A percentile compares a stretch with the other conserved stretches of the same genome.
Conservation (phyloP, 495 filamentous ascomycete species). For the Penicillium atrosanguineum region DNA sequence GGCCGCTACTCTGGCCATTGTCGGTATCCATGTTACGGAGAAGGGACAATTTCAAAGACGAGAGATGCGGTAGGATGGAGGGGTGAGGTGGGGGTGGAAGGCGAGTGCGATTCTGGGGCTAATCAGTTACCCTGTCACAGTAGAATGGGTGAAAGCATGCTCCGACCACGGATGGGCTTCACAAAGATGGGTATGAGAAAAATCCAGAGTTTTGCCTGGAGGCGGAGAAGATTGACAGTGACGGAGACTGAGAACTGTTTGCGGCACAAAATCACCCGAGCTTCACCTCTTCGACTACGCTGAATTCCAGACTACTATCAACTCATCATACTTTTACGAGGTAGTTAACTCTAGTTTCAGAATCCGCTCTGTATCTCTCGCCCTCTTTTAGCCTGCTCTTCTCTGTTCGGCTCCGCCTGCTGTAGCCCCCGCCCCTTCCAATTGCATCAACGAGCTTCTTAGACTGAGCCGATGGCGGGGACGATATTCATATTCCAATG, state of each 20-base stretch:
- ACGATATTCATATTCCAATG: neutral
- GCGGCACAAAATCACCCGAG: neutral
- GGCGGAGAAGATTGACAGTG: neutral
- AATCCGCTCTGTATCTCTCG: no score
- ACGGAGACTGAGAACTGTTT: neutral
- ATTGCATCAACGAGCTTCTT: neutral
- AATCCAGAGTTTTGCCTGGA: neutral
- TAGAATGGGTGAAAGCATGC: neutral
- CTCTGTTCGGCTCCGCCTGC: neutral
- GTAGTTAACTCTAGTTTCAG: no score
- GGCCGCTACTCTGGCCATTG: constrained; percentile 30
- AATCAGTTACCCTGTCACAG: neutral
- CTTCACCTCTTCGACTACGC: neutral
- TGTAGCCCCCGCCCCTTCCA: neutral
- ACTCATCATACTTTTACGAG: no score
- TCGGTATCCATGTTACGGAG: constrained; percentile 21
- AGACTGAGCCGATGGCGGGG: neutral
- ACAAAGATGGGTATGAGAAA: neutral
- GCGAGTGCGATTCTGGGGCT: neutral
- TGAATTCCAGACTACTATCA: neutral
- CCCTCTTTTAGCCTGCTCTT: no score
- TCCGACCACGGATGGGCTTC: neutral
- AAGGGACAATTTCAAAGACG: neutral
- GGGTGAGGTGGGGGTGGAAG: neutral
- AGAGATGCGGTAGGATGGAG: neutral